A percentile compares a stretch with the other conserved stretches of the same genome.
Conservation (phyloP, 495 filamentous ascomycete species). For the Lineolata rhizophorae region DNA sequence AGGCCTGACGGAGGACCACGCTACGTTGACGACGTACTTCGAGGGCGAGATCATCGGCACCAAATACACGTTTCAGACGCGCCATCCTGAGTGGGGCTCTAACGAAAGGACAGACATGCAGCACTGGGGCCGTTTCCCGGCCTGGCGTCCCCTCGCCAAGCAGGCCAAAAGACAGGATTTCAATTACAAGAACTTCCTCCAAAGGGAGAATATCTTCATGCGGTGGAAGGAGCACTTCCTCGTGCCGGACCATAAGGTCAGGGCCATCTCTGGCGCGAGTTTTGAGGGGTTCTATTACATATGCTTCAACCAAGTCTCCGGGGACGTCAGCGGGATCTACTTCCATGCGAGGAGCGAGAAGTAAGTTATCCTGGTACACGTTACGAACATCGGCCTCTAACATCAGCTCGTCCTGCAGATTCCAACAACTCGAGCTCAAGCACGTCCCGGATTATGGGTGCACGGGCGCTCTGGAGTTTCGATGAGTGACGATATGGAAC, state of each 20-base stretch:
- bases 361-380: conserved; percentile 28
- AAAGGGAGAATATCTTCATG: conserved; percentile 93
- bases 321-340: conserved; percentile 80
- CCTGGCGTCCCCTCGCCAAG: conserved; percentile 58
- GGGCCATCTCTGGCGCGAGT: conserved; percentile 76
- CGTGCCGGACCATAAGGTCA: conserved; percentile 82
- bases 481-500: conserved; percentile 33
- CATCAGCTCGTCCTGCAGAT: conserved; percentile 26
- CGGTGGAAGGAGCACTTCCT: conserved; percentile 98
- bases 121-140: conserved; percentile 81
- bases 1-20: conserved; percentile 91
- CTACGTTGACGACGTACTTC: conserved; percentile 92
- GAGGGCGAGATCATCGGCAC: conserved; percentile 95
- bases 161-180: conserved; percentile 62
- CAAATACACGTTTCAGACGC: conserved; percentile 82
- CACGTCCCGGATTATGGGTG: conserved; percentile 73
- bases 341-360: conserved; percentile 96
- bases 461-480: conserved; percentile 78
- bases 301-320: conserved; percentile 82
- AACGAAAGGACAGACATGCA: conserved; percentile 79
- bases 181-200: conserved; percentile 39
- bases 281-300: conserved; percentile 99
- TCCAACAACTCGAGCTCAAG: conserved; percentile 79
- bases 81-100: conserved; percentile 77
- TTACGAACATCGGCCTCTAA: conserved; percentile 5